A percentile compares a stretch with the other conserved stretches of the same genome.
phyloP scores from a whole-genome alignment of 495 filamentous ascomycete species.

The Annulohypoxylon moriforme region DNA sequence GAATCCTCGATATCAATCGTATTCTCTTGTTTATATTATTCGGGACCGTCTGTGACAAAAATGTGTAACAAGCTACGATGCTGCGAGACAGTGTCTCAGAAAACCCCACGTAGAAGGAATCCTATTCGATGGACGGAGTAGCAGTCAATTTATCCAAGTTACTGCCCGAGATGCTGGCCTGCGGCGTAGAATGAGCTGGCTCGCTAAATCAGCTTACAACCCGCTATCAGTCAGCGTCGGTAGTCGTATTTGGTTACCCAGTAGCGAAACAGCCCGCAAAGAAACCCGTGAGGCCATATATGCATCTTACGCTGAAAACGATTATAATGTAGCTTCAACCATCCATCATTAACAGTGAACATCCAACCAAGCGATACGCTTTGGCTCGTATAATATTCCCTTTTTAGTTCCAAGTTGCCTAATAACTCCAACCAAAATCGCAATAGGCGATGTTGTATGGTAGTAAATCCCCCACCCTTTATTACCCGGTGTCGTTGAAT shows the following conservation, averaged over 20 bases:
- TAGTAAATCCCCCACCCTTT: constrained; percentile 4
- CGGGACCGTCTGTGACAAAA: constrained; percentile 23
- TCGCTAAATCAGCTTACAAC: constrained; percentile 32
- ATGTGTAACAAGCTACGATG: neutral
- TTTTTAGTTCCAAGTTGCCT: neutral
- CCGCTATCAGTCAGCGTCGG: constrained; percentile 13
- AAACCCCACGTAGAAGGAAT: neutral
- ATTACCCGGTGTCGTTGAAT: constrained; percentile 12
- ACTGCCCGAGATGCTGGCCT: neutral
- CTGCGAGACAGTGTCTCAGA: constrained; percentile 25
- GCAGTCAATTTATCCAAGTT: constrained; percentile 3
- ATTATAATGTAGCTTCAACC: neutral
- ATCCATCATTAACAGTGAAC: neutral
- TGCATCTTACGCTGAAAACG: neutral
- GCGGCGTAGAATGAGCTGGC: constrained; percentile 20
- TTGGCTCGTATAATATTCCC: neutral
- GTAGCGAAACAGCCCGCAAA: neutral
- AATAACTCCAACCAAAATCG: constrained; percentile 16
- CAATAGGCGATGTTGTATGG: neutral
- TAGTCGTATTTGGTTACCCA: no score
- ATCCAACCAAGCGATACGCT: neutral
- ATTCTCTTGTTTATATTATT: neutral
- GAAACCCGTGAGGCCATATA: neutral
- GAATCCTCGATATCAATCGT: neutral
- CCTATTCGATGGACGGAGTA: constrained; percentile 8